Evolutionary conservation across 2,329 filamentous ascomycete genomes (phyloP).

Genomic region (Curvularia hawaiiensis): DNA sequence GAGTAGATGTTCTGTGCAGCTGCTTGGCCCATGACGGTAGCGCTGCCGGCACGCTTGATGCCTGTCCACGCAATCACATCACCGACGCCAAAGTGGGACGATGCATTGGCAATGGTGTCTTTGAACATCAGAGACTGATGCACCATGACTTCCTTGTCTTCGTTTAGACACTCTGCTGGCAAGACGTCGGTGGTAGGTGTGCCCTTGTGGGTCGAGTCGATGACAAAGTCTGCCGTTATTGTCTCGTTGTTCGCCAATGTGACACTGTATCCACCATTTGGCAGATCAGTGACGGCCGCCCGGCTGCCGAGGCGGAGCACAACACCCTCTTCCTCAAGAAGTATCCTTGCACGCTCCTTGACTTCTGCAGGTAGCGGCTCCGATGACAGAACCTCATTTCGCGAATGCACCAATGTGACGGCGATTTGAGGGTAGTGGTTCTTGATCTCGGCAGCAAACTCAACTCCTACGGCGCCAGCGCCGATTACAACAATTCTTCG

Average conservation of each 20-base stretch:
- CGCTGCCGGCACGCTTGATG: conserved; percentile 78
- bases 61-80: conserved; percentile 75
- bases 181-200: conserved; percentile 68
- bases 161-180: conserved; percentile 62
- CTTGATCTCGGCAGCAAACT: conserved; percentile 82
- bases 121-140: conserved; percentile 60
- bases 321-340: conserved; percentile 67
- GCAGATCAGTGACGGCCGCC: conserved; percentile 51
- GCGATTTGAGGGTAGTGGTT: conserved; percentile 65
- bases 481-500: conserved; percentile 73
- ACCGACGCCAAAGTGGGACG: conserved; percentile 70
- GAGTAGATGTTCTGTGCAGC: conserved; percentile 63
- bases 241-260: conserved; percentile 50
- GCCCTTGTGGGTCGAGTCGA: conserved; percentile 71
- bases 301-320: conserved; percentile 67
- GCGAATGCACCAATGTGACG: conserved; percentile 78
- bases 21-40: conserved; percentile 74
- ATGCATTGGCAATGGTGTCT: conserved; percentile 59
- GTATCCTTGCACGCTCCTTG: conserved; percentile 64
- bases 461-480: conserved; percentile 78
- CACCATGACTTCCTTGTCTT: conserved; percentile 70
- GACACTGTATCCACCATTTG: conserved; percentile 48
- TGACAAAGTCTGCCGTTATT: conserved; percentile 67
- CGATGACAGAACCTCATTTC: conserved; percentile 70
- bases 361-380: conserved; percentile 74